Evolutionary conservation across 805 yeast genomes (phyloP).

Genomic region (Lachancea quebecensis): DNA sequence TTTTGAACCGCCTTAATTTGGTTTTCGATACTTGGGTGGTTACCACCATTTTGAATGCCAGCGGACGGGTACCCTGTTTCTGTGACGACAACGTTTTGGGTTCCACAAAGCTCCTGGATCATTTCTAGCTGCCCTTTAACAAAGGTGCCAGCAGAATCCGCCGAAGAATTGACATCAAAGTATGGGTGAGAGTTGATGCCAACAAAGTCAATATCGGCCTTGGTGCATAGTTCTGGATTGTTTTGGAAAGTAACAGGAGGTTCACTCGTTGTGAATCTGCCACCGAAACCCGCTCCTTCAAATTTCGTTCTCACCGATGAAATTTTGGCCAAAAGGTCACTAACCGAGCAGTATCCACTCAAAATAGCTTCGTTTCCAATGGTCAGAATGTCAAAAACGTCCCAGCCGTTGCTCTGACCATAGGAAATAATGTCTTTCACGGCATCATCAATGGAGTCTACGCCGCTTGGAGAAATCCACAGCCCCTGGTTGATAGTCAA

Average conservation of each 20-base stretch:
- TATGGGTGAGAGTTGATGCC: conserved; percentile 86
- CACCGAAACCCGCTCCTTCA: conserved; percentile 64
- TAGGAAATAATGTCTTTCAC: conserved; percentile 47
- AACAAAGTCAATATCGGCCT: conserved; percentile 68
- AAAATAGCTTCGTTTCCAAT: conserved; percentile 85
- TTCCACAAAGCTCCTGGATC: conserved; percentile 49
- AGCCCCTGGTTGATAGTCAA: conserved; percentile 78
- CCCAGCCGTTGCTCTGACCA: conserved; percentile 57
- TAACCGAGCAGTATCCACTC: conserved; percentile 51
- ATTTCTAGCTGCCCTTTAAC: conserved; percentile 54
- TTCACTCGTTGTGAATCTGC: conserved; percentile 76
- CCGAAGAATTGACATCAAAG: conserved; percentile 57
- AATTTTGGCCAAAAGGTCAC: conserved; percentile 60
- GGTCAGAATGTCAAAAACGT: conserved; percentile 65
- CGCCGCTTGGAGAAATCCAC: conserved; percentile 65
- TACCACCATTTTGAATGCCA: conserved; percentile 65
- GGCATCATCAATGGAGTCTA: conserved; percentile 57
- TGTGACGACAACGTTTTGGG: conserved; percentile 52
- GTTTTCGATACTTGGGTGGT: conserved; percentile 63
- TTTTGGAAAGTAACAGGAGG: conserved; percentile 70
- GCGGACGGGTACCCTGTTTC: conserved; percentile 87
- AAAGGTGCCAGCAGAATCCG: conserved; percentile 65
- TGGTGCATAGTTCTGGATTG: conserved; percentile 62
- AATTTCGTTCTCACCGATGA: conserved; percentile 53
- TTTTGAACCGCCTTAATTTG: conserved; percentile 62